Percentiles rank a stretch among this genome's conserved stretches.
These are phyloP conservation scores for Blepharisma undulans DNA, from an alignment of 169 alveolate species.

Conservation along the genomic window DNA sequence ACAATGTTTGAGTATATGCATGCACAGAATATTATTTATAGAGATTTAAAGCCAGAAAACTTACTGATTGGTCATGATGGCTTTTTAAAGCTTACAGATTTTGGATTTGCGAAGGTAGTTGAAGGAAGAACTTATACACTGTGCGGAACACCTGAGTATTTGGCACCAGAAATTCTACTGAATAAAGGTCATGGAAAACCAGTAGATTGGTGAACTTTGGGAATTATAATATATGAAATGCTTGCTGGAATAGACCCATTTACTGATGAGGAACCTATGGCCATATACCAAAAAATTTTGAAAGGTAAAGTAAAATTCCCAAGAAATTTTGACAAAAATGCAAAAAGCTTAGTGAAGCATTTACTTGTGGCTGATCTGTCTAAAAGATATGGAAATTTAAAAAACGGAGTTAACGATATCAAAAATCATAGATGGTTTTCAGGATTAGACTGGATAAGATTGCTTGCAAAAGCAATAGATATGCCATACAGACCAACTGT, in stretches of 20 bases:
- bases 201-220: slow-evolving; percentile 86
- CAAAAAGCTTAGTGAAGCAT: slow-evolving; percentile 87
- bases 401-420: slow-evolving; percentile 87
- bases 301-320: slow-evolving; percentile 96
- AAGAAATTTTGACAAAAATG: slow-evolving; percentile 89
- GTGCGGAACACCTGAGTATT: slow-evolving; percentile 81
- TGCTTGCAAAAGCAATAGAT: slow-evolving; percentile 49
- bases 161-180: slow-evolving; percentile 77
- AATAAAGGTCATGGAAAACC: slow-evolving; percentile 82
- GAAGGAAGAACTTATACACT: slow-evolving; percentile 78
- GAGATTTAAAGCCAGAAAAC: slow-evolving; percentile 77
- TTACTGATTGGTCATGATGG: slow-evolving; percentile 69
- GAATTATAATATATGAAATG: slow-evolving; percentile 95
- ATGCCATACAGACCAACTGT: slow-evolving; percentile 74
- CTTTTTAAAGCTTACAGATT: slow-evolving; percentile 76
- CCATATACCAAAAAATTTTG: slow-evolving; percentile 94
- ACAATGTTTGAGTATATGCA: slow-evolving; percentile 43
- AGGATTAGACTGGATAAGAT: slow-evolving; percentile 72
- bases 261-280: slow-evolving; percentile 97
- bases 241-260: slow-evolving; percentile 98
- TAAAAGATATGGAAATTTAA: slow-evolving; percentile 75
- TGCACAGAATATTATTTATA: slow-evolving; percentile 60
- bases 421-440: slow-evolving; percentile 88
- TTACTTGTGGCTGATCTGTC: slow-evolving; percentile 86
- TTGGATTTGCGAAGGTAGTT: slow-evolving; percentile 77